A percentile compares a stretch with the other conserved stretches of the same genome.
phyloP scores from a whole-genome alignment of 2,329 filamentous ascomycete species.

The Cercospora berteroae region DNA sequence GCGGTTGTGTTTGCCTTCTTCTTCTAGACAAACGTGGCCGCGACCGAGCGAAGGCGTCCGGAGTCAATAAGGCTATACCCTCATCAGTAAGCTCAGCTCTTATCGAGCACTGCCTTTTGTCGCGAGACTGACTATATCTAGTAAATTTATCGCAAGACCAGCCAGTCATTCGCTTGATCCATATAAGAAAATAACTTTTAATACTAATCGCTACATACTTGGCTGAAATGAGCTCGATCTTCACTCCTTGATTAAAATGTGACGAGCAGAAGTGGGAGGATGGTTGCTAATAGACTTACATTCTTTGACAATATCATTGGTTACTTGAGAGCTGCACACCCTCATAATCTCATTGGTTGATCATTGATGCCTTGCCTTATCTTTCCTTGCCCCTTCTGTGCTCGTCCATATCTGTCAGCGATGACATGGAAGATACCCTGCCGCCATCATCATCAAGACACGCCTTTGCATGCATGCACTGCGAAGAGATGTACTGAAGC shows the following conservation, averaged over 20 bases:
- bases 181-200: background rate
- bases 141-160: background rate
- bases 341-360: background rate
- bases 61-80: slow-evolving; percentile 5
- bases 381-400: background rate
- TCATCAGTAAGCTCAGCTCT: background rate
- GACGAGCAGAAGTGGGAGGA: background rate
- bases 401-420: background rate
- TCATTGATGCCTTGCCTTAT: background rate
- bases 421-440: background rate
- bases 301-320: background rate
- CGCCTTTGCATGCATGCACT: background rate
- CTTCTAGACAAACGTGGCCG: slow-evolving; percentile 1
- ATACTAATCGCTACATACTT: background rate
- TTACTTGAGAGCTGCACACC: background rate
- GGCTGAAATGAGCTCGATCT: background rate
- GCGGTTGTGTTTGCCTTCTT: slow-evolving; percentile 13
- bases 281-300: background rate
- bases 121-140: background rate
- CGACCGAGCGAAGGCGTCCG: slow-evolving; percentile 6
- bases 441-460: background rate
- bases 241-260: background rate
- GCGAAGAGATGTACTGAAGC: background rate
- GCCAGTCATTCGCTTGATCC: background rate
- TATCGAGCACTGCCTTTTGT: background rate